These are phyloP conservation scores for Vitis hybrid DNA, from an alignment of 177 flowering plant genomes.

Conservation along the genomic window DNA sequence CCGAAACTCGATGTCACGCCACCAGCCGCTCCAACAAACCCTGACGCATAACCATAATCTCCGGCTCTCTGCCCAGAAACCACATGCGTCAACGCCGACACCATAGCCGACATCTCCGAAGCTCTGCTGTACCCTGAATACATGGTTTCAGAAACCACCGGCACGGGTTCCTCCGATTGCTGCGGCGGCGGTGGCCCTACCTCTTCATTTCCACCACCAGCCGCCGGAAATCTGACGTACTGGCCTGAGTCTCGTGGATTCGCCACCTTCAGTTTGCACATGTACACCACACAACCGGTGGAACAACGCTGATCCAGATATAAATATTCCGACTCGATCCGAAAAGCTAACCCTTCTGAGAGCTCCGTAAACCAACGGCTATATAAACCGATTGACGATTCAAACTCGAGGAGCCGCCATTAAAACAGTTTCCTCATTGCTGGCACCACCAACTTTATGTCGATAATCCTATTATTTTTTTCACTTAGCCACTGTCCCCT, in stretches of 20 bases:
- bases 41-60: slow-evolving; percentile 5
- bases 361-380: background rate
- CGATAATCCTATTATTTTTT: too few relatives aligned
- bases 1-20: background rate
- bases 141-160: slow-evolving; percentile 10
- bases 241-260: slow-evolving; percentile 22
- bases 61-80: slow-evolving; percentile 34
- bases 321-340: too few relatives aligned
- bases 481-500: too few relatives aligned
- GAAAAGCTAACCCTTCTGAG: too few relatives aligned
- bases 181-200: background rate
- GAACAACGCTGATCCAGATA: background rate
- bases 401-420: slow-evolving; percentile 13
- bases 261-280: slow-evolving; percentile 43
- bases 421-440: slow-evolving; percentile 3
- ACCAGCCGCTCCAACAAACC: slow-evolving; percentile 5
- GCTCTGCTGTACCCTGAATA: slow-evolving; percentile 15
- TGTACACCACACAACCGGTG: slow-evolving; percentile 7
- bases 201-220: background rate
- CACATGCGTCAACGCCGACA: slow-evolving; percentile 43
- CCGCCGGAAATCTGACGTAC: slow-evolving; percentile 15
- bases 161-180: background rate
- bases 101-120: slow-evolving; percentile 51
- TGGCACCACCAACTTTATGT: background rate
- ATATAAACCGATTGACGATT: slow-evolving; percentile 3